phyloP scores from a whole-genome alignment of 768 basidiomycete genomes.

The Trametes coccinea region DNA sequence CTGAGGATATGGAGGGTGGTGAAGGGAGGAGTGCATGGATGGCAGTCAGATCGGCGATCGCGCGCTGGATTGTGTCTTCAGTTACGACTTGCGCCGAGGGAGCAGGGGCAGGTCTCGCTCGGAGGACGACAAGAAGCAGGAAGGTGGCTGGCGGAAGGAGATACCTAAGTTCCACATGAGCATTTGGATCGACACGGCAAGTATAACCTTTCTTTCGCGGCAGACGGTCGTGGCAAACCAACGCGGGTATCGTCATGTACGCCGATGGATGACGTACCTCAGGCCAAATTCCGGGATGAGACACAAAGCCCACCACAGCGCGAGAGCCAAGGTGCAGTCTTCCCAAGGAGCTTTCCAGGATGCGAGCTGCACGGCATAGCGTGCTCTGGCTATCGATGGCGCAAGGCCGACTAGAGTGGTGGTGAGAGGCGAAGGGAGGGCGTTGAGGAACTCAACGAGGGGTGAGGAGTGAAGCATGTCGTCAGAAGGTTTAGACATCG shows the following conservation, averaged over 20 bases:
- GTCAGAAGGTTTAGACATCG: slow-evolving; percentile 19
- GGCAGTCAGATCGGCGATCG: slow-evolving; percentile 63
- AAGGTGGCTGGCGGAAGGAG: slow-evolving; percentile 55
- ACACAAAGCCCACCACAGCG: slow-evolving; percentile 77
- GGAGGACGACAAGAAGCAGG: slow-evolving; percentile 38
- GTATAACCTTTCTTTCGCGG: no score
- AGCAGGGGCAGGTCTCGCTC: slow-evolving; percentile 25
- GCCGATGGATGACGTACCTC: slow-evolving; percentile 39
- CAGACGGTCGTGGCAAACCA: no score
- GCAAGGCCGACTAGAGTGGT: slow-evolving; percentile 62
- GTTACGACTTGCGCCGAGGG: slow-evolving; percentile 42
- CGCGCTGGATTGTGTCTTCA: slow-evolving; percentile 52
- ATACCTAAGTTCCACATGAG: slow-evolving; percentile 42
- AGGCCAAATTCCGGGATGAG: slow-evolving; percentile 48
- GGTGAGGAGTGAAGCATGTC: slow-evolving; percentile 12
- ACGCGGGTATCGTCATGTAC: no score
- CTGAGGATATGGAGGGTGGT: slow-evolving; percentile 32
- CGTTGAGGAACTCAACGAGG: slow-evolving; percentile 50
- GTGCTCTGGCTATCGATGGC: slow-evolving; percentile 47
- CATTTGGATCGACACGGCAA: background rate
- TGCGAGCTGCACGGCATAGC: slow-evolving; percentile 47
- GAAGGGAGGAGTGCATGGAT: slow-evolving; percentile 62
- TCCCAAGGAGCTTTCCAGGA: slow-evolving; percentile 61
- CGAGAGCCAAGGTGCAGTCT: slow-evolving; percentile 67
- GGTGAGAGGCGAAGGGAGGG: slow-evolving; percentile 63